A percentile compares a stretch with the other conserved stretches of the same genome.
These are phyloP conservation scores for Cenchrus purpureus DNA, from an alignment of 176 grass and related monocot species.

Conservation along the genomic window DNA sequence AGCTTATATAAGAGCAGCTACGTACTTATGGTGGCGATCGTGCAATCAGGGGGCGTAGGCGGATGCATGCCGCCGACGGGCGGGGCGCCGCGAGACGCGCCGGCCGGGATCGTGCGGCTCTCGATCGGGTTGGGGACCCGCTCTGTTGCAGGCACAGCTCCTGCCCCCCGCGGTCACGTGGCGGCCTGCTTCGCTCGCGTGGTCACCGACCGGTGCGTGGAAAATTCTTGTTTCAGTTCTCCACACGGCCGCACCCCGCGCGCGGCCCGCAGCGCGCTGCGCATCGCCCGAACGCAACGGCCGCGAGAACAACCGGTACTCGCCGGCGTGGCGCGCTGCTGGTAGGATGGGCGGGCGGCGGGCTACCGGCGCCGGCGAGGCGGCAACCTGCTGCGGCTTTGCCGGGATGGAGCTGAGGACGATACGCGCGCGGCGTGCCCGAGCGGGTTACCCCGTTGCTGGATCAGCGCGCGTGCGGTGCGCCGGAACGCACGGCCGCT, in stretches of 20 bases:
- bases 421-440: no score
- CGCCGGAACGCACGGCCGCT: no score
- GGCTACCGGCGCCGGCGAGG: no score
- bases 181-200: background rate
- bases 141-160: background rate
- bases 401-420: no score
- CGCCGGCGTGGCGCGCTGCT: background rate
- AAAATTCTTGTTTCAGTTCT: background rate
- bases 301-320: background rate
- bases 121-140: no score
- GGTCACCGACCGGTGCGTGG: background rate
- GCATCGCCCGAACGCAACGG: background rate
- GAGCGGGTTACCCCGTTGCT: no score
- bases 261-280: background rate
- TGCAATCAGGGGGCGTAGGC: background rate
- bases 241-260: background rate
- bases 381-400: no score
- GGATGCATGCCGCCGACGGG: background rate
- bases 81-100: conserved; percentile 27
- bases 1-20: conserved; percentile 3
- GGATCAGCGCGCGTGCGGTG: no score
- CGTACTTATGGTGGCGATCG: background rate
- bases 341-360: no score
- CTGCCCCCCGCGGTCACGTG: background rate
- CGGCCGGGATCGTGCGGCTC: background rate